A percentile compares a stretch with the other conserved stretches of the same genome.
Evolutionary conservation across 495 filamentous ascomycete species (phyloP).

Genomic region (Friedmanniomyces simplex): DNA sequence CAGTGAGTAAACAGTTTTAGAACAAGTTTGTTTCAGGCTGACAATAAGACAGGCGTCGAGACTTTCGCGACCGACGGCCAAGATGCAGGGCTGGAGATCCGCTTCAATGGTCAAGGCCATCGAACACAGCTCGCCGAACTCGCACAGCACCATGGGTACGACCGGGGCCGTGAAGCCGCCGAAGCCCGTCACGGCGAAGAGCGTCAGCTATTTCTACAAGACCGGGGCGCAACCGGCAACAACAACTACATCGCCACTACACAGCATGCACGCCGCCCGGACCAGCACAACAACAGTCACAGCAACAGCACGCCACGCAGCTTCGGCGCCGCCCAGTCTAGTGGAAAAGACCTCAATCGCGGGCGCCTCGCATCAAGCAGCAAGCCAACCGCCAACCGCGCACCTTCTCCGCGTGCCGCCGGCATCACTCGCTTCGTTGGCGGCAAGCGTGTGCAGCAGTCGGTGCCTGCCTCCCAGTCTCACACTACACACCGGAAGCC

Average conservation of each 20-base stretch:
- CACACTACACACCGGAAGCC: background rate
- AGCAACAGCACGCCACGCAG: background rate
- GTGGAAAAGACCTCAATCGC: background rate
- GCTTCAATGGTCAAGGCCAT: slow-evolving; percentile 13
- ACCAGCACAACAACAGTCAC: background rate
- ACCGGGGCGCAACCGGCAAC: background rate
- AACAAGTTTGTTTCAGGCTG: background rate
- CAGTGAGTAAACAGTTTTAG: background rate
- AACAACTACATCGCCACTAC: background rate
- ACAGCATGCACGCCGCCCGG: background rate
- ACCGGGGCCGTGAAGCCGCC: background rate
- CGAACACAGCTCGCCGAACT: slow-evolving; percentile 2
- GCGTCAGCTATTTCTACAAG: background rate
- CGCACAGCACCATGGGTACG: background rate
- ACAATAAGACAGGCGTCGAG: background rate
- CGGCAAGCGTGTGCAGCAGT: background rate
- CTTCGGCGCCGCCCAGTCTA: background rate
- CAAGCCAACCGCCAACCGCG: background rate
- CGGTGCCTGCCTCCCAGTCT: background rate
- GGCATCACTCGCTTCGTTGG: background rate
- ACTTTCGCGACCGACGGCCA: background rate
- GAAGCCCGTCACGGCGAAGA: slow-evolving; percentile 8
- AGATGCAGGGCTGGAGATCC: background rate
- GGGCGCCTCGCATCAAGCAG: background rate
- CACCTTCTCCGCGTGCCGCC: background rate